These are phyloP conservation scores for Magnusiomyces suaveolens DNA, from an alignment of 1,139 yeast genomes.

Conservation along the genomic window DNA sequence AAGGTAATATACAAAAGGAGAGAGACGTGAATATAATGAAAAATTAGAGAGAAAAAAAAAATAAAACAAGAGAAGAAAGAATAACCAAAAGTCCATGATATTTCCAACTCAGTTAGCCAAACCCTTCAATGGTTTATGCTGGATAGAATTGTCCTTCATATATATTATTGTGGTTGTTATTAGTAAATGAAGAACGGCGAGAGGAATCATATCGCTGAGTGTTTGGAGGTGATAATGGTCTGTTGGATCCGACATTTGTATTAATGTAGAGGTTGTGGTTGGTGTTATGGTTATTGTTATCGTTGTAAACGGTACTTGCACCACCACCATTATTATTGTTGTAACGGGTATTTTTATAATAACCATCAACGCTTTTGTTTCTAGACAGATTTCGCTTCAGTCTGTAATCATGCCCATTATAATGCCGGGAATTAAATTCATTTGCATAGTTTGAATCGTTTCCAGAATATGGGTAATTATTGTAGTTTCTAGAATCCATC, in stretches of 20 bases:
- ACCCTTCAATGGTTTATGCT: no score
- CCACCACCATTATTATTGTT: neutral
- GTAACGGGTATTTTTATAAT: constrained; percentile 1
- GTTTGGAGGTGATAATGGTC: neutral
- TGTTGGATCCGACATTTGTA: neutral
- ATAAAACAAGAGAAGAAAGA: neutral
- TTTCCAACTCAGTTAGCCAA: neutral
- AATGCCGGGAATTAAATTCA: neutral
- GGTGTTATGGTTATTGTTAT: neutral
- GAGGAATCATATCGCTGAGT: neutral
- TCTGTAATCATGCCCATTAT: neutral
- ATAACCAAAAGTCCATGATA: neutral
- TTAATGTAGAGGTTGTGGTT: neutral
- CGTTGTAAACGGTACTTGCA: neutral
- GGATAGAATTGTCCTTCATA: neutral
- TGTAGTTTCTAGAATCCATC: neutral
- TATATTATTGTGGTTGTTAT: neutral
- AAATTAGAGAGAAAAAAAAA: neutral
- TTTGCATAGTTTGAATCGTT: neutral
- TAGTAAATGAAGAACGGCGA: neutral
- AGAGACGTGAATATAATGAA: no score
- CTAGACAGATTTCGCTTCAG: neutral
- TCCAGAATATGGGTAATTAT: neutral
- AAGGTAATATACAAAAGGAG: neutral
- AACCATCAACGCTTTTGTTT: neutral